phyloP scores from a whole-genome alignment of 192 early-diverging fungal genomes.

The Dispira parvispora region DNA sequence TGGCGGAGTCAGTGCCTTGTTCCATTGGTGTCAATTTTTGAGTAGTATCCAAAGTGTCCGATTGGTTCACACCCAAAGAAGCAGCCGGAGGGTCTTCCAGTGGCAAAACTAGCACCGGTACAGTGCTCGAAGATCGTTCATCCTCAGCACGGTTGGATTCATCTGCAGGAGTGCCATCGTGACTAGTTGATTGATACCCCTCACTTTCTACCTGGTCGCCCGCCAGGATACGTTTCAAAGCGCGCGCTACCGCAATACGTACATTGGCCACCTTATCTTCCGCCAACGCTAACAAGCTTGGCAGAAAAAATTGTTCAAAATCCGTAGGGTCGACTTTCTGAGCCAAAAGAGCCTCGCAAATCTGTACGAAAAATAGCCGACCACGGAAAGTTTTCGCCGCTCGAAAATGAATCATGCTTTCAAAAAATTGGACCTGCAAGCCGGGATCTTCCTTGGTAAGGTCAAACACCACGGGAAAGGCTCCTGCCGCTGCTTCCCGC shows the following conservation, averaged over 20 bases:
- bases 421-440: conserved; percentile 24
- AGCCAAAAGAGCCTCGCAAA: conserved; percentile 44
- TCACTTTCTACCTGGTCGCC: conserved; percentile 21
- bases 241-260: conserved; percentile 48
- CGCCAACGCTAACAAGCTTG: conserved; percentile 35
- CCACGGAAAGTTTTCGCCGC: conserved; percentile 28
- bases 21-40: neutral
- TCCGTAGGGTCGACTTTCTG: conserved; percentile 36
- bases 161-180: conserved; percentile 13
- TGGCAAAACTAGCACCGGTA: neutral
- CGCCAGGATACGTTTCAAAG: conserved; percentile 24
- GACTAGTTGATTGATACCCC: conserved; percentile 20
- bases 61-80: neutral
- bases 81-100: neutral
- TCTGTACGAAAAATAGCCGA: conserved; percentile 42
- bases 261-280: conserved; percentile 52
- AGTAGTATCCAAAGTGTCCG: neutral
- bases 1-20: conserved; percentile 2
- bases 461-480: conserved; percentile 25
- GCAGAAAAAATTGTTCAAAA: conserved; percentile 55
- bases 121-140: neutral
- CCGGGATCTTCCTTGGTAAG: conserved; percentile 23
- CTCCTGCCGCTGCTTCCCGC: conserved; percentile 27
- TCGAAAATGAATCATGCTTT: conserved; percentile 27
- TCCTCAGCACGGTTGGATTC: neutral